These are phyloP conservation scores for Diaporthe sp. DNA, from an alignment of 2,329 filamentous ascomycete genomes.

Conservation along the genomic window DNA sequence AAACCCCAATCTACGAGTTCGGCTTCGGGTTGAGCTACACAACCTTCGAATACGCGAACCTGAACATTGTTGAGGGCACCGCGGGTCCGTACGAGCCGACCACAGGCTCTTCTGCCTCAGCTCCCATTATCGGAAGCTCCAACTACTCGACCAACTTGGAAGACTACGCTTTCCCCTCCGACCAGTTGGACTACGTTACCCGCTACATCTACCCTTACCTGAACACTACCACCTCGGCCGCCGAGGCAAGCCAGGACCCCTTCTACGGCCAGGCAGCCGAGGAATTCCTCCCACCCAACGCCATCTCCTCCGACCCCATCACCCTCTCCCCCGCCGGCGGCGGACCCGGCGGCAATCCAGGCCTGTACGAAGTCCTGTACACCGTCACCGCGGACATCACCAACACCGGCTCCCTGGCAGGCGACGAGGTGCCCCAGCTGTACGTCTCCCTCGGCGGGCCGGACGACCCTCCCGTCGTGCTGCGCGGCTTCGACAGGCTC, in stretches of 20 bases:
- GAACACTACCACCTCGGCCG: conserved; percentile 67
- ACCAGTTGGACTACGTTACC: conserved; percentile 60
- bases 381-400: conserved; percentile 74
- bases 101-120: conserved; percentile 69
- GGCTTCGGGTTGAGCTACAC: conserved; percentile 86
- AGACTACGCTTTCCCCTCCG: conserved; percentile 76
- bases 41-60: conserved; percentile 78
- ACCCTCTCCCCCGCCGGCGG: conserved; percentile 59
- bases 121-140: conserved; percentile 73
- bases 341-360: conserved; percentile 69
- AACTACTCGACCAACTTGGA: conserved; percentile 70
- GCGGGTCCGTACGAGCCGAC: conserved; percentile 67
- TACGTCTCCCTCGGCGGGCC: conserved; percentile 86
- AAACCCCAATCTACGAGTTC: conserved; percentile 82
- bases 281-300: conserved; percentile 69
- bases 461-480: conserved; percentile 71
- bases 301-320: conserved; percentile 66
- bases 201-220: conserved; percentile 78
- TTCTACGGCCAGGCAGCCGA: conserved; percentile 68
- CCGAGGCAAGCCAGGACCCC: conserved; percentile 66
- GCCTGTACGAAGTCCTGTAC: conserved; percentile 76
- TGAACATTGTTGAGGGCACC: conserved; percentile 65
- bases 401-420: conserved; percentile 74
- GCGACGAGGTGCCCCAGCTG: conserved; percentile 80
- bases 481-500: conserved; percentile 86